A percentile compares a stretch with the other conserved stretches of the same genome.
Evolutionary conservation across 2,329 filamentous ascomycete genomes (phyloP).

Genomic region (Venturia effusa): DNA sequence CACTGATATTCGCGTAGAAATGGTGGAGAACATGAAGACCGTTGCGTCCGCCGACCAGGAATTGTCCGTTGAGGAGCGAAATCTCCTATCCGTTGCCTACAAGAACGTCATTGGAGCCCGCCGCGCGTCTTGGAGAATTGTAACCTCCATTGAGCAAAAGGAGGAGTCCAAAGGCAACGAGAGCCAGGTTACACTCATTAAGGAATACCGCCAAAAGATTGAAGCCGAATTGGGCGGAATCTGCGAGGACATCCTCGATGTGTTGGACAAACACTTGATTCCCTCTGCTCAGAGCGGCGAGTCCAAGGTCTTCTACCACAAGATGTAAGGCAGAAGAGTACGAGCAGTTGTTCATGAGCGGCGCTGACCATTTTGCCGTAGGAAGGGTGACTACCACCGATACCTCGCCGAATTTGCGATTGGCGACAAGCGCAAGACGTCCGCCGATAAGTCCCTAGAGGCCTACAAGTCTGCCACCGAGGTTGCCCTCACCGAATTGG

Average conservation of each 20-base stretch:
- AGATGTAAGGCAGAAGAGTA: slow-evolving; percentile 58
- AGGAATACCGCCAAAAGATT: slow-evolving; percentile 98
- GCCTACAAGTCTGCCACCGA: slow-evolving; percentile 94
- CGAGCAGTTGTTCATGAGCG: background rate
- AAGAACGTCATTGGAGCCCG: slow-evolving; percentile 98
- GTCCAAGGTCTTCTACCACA: slow-evolving; percentile 99
- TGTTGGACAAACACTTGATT: slow-evolving; percentile 88
- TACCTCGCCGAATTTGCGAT: slow-evolving; percentile 96
- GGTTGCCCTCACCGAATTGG: slow-evolving; percentile 78
- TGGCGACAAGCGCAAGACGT: slow-evolving; percentile 89
- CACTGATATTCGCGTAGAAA: slow-evolving; percentile 43
- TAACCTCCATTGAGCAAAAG: slow-evolving; percentile 98
- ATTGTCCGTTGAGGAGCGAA: slow-evolving; percentile 79
- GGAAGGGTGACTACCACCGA: slow-evolving; percentile 99
- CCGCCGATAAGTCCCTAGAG: slow-evolving; percentile 88
- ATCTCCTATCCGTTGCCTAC: slow-evolving; percentile 95
- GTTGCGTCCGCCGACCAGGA: slow-evolving; percentile 70
- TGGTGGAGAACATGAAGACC: slow-evolving; percentile 99
- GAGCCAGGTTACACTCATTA: slow-evolving; percentile 80
- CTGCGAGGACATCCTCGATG: slow-evolving; percentile 93
- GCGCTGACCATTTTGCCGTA: slow-evolving; percentile 28
- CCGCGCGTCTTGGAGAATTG: slow-evolving; percentile 96
- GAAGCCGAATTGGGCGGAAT: slow-evolving; percentile 94
- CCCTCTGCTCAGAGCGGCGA: slow-evolving; percentile 89
- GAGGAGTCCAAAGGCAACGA: slow-evolving; percentile 98